Conservation (phyloP, 192 early-diverging fungal species). For the Ramicandelaber brevisporus region DNA sequence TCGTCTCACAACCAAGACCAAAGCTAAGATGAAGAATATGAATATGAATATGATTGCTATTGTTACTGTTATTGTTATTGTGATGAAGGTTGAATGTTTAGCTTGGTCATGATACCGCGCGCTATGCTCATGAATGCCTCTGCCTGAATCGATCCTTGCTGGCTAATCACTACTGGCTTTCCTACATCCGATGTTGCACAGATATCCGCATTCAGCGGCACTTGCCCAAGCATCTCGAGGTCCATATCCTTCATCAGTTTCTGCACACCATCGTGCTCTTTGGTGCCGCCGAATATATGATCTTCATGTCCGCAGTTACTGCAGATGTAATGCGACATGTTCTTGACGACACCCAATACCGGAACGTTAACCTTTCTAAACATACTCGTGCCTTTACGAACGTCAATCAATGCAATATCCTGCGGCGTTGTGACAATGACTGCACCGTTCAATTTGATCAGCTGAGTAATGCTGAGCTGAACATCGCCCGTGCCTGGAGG, state of each 20-base stretch:
- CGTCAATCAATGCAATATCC: conserved; percentile 65
- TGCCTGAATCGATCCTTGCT: too few species aligned
- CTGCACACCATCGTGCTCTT: conserved; percentile 21
- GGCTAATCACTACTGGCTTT: conserved; percentile 26
- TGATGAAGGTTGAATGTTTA: too few species aligned
- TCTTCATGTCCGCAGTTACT: conserved; percentile 50
- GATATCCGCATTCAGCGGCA: conserved; percentile 53
- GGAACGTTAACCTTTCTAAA: conserved; percentile 60
- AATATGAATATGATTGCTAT: too few species aligned
- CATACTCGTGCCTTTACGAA: conserved; percentile 52
- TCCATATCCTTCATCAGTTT: conserved; percentile 32
- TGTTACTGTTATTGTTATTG: too few species aligned
- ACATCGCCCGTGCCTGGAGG: conserved; percentile 86
- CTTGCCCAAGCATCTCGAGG: conserved; percentile 40
- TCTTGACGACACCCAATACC: conserved; percentile 65
- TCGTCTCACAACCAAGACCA: too few species aligned
- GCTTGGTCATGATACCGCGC: too few species aligned
- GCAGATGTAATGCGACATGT: conserved; percentile 65
- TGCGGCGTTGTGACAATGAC: conserved; percentile 81
- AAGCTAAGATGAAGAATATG: too few species aligned
- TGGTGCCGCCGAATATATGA: conserved; percentile 76
- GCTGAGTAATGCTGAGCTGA: conserved; percentile 62
- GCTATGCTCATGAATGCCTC: too few species aligned
- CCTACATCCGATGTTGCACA: conserved; percentile 45
- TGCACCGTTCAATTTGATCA: conserved; percentile 38